Evolutionary conservation across 441 rosid genomes (phyloP).

Genomic region (Pelargonium cotyledonis): DNA sequence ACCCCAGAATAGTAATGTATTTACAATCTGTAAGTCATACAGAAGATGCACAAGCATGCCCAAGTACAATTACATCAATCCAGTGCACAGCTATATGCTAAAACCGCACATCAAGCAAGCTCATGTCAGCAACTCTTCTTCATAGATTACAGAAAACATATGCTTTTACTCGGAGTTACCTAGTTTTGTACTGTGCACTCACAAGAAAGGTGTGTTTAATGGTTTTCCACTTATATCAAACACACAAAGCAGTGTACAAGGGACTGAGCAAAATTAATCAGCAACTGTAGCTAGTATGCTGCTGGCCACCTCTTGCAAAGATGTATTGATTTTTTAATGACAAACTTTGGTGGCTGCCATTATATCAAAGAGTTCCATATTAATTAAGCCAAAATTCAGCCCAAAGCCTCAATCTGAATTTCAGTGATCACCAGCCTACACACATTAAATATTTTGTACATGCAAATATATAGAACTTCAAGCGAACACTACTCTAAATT

Average conservation of each 20-base stretch:
- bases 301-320: too few species aligned
- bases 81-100: background rate
- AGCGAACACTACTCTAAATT: background rate
- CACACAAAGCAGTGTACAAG: background rate
- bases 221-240: background rate
- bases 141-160: background rate
- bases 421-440: too few species aligned
- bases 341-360: too few species aligned
- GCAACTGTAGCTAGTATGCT: background rate
- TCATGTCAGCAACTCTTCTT: slow-evolving; percentile 3
- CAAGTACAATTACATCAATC: background rate
- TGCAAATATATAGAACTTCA: too few species aligned
- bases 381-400: too few species aligned
- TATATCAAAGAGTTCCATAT: too few species aligned
- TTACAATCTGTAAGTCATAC: background rate
- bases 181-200: background rate
- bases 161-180: background rate
- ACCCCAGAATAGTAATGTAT: background rate
- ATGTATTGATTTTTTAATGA: too few species aligned
- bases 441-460: too few species aligned
- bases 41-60: slow-evolving; percentile 1
- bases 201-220: background rate
- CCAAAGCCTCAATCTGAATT: too few species aligned
- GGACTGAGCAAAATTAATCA: background rate
- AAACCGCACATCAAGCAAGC: slow-evolving; percentile 2